phyloP scores from a whole-genome alignment of 1,139 yeast genomes.

The Candida pseudocylindracea region DNA sequence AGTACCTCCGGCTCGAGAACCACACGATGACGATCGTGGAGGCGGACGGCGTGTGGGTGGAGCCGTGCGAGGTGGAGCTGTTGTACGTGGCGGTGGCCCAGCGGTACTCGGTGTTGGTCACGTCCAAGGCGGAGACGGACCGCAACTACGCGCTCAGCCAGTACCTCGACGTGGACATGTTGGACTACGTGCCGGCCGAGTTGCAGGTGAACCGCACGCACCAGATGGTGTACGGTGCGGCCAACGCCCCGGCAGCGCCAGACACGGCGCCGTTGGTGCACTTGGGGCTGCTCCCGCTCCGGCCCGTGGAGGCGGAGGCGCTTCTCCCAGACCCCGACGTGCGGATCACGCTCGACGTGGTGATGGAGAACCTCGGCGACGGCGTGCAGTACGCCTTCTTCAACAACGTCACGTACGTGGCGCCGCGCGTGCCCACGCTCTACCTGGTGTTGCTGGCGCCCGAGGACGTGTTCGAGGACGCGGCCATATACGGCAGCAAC shows the following conservation, averaged over 20 bases:
- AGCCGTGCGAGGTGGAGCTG: slow-evolving; percentile 32
- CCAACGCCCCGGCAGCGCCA: slow-evolving; percentile 6
- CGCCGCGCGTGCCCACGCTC: slow-evolving; percentile 48
- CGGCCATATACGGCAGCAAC: slow-evolving; percentile 42
- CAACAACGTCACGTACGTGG: slow-evolving; percentile 37
- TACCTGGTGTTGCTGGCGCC: slow-evolving; percentile 27
- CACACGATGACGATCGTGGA: slow-evolving; percentile 69
- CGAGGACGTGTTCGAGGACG: slow-evolving; percentile 20
- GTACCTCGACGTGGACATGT: slow-evolving; percentile 34
- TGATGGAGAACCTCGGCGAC: slow-evolving; percentile 47
- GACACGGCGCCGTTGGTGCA: slow-evolving; percentile 5
- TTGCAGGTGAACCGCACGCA: slow-evolving; percentile 31
- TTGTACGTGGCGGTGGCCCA: slow-evolving; percentile 52
- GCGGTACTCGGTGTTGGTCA: slow-evolving; percentile 38
- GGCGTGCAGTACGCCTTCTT: slow-evolving; percentile 62
- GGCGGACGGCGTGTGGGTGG: slow-evolving; percentile 47
- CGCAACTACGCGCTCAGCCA: slow-evolving; percentile 3
- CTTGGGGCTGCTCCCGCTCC: slow-evolving; percentile 7
- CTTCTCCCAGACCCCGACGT: slow-evolving; percentile 36
- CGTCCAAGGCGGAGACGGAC: slow-evolving; percentile 15
- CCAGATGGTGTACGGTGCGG: slow-evolving; percentile 18
- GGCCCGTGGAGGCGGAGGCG: slow-evolving; percentile 18
- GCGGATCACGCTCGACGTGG: slow-evolving; percentile 31
- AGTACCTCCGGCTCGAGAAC: slow-evolving; percentile 67
- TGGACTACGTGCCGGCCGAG: slow-evolving; percentile 35